Evolutionary conservation across 73 alveolate species (phyloP), one percentile per base, ranked within the genome.

Genomic region (Stentor coeruleus): DNA sequence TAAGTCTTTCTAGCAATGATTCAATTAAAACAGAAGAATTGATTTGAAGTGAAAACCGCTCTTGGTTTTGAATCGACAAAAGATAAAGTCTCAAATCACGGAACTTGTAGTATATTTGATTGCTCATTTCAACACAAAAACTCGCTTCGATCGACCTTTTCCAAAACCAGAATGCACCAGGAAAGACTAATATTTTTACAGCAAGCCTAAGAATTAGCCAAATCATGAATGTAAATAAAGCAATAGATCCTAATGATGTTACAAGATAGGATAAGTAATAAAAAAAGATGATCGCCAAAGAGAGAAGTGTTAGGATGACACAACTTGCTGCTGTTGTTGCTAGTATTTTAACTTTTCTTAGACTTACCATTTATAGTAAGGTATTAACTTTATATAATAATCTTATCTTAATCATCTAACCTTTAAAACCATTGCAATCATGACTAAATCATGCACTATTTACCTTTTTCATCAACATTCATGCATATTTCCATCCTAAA

Each of bases 81-180:
- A 49, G 6, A 20, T 49, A 49, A 49, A 11, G 66, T 11, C 80
- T 6, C 11, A 60, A 38, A 14, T 60, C 80, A 14, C 36, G 80
- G 20, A 60, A 6, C 28, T 60, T 60, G 41, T 6, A 60, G 6
- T 14, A 28, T 6, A 60, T 11, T 14, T 60, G 80, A 60, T 14
- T 20, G 6, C 59, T 14, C 80, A 60, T 60, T 26, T 60, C 80
- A 14, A 15, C 55, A 35, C 80, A 60, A 60, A 60, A 60, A 60
- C 41, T n/a, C 14, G 36, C 6, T 26, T 60, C 80, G 55, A 60
- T 60, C 28, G 80, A 60, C 14, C 90, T 35, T 77, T 58, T 74
- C 90, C 90, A 84, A 38, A 84, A 82, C 87, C 87, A 84, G 81
- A 37, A 57, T 2, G 91, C 39, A 2, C 90, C 90, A n/a, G 90